Evolutionary conservation across 2,329 filamentous ascomycete genomes (phyloP), one percentile per base, ranked within the genome.

Genomic region (Fusarium sp.): DNA sequence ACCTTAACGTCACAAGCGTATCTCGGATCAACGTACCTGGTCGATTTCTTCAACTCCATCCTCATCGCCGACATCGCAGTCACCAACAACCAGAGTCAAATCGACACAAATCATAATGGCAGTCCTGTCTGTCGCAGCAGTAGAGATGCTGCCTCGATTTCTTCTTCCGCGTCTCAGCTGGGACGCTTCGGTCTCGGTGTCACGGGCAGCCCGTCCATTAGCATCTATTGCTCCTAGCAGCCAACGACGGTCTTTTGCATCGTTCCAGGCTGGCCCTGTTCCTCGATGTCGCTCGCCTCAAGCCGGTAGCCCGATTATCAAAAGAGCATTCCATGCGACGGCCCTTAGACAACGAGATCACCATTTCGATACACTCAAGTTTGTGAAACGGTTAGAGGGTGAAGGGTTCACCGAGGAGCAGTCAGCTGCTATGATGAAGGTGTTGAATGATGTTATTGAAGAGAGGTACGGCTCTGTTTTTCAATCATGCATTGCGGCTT

Each of bases 341-440:
- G 55, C 71, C 2, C 74, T 80, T 37, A 86, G 82, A 50, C 77
- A 79, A 52, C 88, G 92, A 68, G 94, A 97, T 75, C 96, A 99
- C 79, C 94, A 99, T 80, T 99, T 99, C 77, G 96, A 99, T 80
- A 99, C 96, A 1, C 87, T 99, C 65, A 97, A 97, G 82, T 97
- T 99, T 77, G 94, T 99, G 39, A 93, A 97, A 81, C 87, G 93
- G 52, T 84, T 99, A 40, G 90, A 95, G 78, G 88, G 88, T 70
- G 96, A 99, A 78, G 96, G 96, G 0, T 97, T 98, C 79, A 97
- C 93, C 24, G 95, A 98, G 79, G 92, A 94, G 71, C 96, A 99
- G 80, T 90, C 94, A 4, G 94, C 93, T 26, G 95, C 96, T n/a
- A 96, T 97, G 92, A 98, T 99, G 96, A 93, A 92, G 77, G 93